A percentile compares a stretch with the other conserved stretches of the same genome.
Conservation (phyloP, 148 eudicot species). For the Pharnaceum exiguum region DNA sequence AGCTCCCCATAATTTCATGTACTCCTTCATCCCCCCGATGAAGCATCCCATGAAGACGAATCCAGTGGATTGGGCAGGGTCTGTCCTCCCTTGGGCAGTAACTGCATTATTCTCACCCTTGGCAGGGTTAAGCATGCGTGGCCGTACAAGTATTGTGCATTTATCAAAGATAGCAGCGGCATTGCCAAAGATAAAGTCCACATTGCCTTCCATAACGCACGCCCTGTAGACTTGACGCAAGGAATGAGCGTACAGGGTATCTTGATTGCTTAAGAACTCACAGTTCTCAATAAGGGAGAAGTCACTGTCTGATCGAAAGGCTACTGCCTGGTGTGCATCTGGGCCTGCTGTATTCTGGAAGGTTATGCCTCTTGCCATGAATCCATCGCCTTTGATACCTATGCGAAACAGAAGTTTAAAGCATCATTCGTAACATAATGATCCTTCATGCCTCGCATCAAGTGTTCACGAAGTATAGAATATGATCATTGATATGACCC, state of each 20-base stretch:
- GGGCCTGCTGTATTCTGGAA: slow-evolving; percentile 85
- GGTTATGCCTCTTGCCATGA: slow-evolving; percentile 79
- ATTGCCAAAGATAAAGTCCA: slow-evolving; percentile 84
- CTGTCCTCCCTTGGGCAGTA: slow-evolving; percentile 79
- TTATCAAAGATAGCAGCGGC: slow-evolving; percentile 72
- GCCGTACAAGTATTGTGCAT: slow-evolving; percentile 61
- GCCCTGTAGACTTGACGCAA: slow-evolving; percentile 76
- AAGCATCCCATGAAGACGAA: slow-evolving; percentile 55
- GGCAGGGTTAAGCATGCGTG: slow-evolving; percentile 57
- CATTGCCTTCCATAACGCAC: slow-evolving; percentile 69
- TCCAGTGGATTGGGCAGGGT: slow-evolving; percentile 74
- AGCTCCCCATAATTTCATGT: slow-evolving; percentile 46
- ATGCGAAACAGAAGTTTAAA: neutral
- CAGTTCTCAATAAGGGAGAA: slow-evolving; percentile 63
- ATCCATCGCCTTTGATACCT: slow-evolving; percentile 80
- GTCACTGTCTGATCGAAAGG: slow-evolving; percentile 85
- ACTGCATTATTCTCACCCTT: slow-evolving; percentile 76
- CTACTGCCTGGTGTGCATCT: slow-evolving; percentile 76
- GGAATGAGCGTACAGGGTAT: slow-evolving; percentile 81
- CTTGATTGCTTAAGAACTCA: slow-evolving; percentile 86
- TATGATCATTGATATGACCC: no score
- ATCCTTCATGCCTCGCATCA: no score
- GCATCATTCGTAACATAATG: neutral
- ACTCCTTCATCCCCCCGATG: slow-evolving; percentile 63
- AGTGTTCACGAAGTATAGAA: no score